Evolutionary conservation across 306 rosid species (phyloP).

Genomic region (Dalbergia cultrata): DNA sequence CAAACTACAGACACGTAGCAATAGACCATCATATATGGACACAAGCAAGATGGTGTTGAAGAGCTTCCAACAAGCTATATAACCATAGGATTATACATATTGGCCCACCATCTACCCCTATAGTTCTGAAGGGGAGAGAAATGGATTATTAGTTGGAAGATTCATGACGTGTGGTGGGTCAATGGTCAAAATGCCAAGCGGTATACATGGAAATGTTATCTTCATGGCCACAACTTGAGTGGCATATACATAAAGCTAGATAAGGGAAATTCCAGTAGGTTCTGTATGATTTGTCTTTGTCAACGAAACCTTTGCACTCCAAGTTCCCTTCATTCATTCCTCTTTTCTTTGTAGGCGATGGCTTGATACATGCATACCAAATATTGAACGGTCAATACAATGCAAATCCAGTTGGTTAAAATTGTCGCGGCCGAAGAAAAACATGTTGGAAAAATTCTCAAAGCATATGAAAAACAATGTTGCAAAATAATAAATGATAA

Average conservation of each 20-base stretch:
- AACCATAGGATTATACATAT: constrained; percentile 7
- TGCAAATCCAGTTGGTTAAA: constrained; percentile 31
- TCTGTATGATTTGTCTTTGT: constrained; percentile 39
- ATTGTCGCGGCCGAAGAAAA: constrained; percentile 39
- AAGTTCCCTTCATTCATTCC: background rate
- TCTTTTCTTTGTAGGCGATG: background rate
- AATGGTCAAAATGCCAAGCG: constrained; percentile 41
- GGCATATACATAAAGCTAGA: background rate
- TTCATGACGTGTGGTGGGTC: constrained; percentile 23
- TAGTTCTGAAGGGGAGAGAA: background rate
- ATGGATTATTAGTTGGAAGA: background rate
- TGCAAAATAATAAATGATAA: background rate
- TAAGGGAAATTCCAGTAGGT: constrained; percentile 27
- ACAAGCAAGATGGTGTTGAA: constrained; percentile 42
- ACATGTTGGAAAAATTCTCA: constrained; percentile 36
- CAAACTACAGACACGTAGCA: constrained; percentile 29
- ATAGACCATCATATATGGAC: constrained; percentile 44
- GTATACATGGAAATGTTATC: constrained; percentile 43
- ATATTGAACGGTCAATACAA: background rate
- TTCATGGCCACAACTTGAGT: constrained; percentile 27
- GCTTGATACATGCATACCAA: background rate
- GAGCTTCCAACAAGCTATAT: constrained; percentile 41
- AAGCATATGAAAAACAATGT: constrained; percentile 28
- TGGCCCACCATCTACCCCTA: constrained; percentile 29
- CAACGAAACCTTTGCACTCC: constrained; percentile 18